phyloP scores from a whole-genome alignment of 2,329 filamentous ascomycete genomes.

The Exophiala xenobiotica region DNA sequence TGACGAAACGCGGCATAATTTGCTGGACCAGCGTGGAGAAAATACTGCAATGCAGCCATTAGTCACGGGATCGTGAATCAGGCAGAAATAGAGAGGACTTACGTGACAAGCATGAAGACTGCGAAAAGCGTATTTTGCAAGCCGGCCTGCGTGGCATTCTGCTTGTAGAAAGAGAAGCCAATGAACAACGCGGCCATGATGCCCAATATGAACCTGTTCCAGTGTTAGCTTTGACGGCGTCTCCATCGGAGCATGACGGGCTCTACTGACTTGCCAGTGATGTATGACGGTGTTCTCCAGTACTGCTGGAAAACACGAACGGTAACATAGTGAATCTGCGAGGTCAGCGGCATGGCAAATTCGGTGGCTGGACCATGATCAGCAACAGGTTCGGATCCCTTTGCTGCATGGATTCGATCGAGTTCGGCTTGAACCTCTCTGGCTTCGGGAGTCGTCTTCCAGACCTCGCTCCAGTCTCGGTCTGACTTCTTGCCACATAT shows the following conservation, averaged over 20 bases:
- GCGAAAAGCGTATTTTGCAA: slow-evolving; percentile 75
- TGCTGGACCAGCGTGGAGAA: slow-evolving; percentile 52
- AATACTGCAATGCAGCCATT: slow-evolving; percentile 36
- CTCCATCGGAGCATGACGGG: neutral
- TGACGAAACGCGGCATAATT: slow-evolving; percentile 63
- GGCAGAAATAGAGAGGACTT: slow-evolving; percentile 4
- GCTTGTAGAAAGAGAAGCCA: slow-evolving; percentile 64
- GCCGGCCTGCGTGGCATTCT: slow-evolving; percentile 62
- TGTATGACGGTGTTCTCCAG: slow-evolving; percentile 74
- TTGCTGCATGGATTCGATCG: slow-evolving; percentile 54
- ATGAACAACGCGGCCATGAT: slow-evolving; percentile 52
- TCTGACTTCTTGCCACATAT: slow-evolving; percentile 59
- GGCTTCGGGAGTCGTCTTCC: slow-evolving; percentile 59
- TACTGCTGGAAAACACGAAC: slow-evolving; percentile 82
- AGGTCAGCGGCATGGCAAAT: slow-evolving; percentile 70
- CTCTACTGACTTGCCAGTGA: slow-evolving; percentile 54
- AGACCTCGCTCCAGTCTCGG: slow-evolving; percentile 62
- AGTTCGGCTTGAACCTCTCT: slow-evolving; percentile 57
- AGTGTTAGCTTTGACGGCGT: slow-evolving; percentile 55
- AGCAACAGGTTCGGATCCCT: slow-evolving; percentile 46
- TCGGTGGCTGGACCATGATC: slow-evolving; percentile 51
- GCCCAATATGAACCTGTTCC: slow-evolving; percentile 57
- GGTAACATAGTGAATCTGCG: slow-evolving; percentile 66
- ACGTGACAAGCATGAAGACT: slow-evolving; percentile 62
- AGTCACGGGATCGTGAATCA: neutral